Base-by-base conservation (phyloP, 1,284 basidiomycete species). In the Sphaerobolus stellatus region DNA sequence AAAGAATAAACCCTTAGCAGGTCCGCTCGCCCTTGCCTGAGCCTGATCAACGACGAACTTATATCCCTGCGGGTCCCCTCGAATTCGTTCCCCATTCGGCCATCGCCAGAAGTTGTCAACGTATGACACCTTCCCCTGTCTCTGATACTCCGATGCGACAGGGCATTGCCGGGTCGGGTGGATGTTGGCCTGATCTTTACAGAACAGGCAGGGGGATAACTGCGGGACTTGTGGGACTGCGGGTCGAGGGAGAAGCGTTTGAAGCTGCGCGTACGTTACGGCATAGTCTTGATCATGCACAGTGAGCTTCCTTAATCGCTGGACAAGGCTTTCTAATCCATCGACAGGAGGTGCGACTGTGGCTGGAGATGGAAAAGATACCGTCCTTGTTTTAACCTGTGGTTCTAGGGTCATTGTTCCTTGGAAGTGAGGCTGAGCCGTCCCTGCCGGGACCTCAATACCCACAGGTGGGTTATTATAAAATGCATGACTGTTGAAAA, bases 221-320 rank as follows among this genome's bases (percentile, higher is more conserved):
- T n/a, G n/a, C n/a, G n/a, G n/a, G 41, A 9, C 11, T 20, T 44
- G 41, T n/a, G n/a, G n/a, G n/a, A n/a, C n/a, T n/a, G n/a, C n/a
- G n/a, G n/a, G n/a, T n/a, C n/a, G 30, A 1, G 46, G 50, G 48
- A 54, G 59, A 0, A 68, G 40, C 4, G 59, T 18, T 0, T 52
- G 38, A 36, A 36, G 13, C 18, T 36, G 33, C 18, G 33, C 11
- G 33, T 36, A 36, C 18, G 33, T 36, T 36, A 18, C 33, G 11
- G 33, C 33, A 36, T 36, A 36, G 11, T 36, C 33, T 36, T 36
- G 33, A 18, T 36, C 33, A 11, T 18, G 13, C 11, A 36, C 33
- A 11, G 11, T 36, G 18, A 36, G 33, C 18, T 18, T 18, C 18
- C 18, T 11, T 36, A 36, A 36, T 36, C 33, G 18, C 18, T 18